These are phyloP conservation scores for Handroanthus guayacan DNA, from an alignment of 257 asterid species.

Conservation along the genomic window DNA sequence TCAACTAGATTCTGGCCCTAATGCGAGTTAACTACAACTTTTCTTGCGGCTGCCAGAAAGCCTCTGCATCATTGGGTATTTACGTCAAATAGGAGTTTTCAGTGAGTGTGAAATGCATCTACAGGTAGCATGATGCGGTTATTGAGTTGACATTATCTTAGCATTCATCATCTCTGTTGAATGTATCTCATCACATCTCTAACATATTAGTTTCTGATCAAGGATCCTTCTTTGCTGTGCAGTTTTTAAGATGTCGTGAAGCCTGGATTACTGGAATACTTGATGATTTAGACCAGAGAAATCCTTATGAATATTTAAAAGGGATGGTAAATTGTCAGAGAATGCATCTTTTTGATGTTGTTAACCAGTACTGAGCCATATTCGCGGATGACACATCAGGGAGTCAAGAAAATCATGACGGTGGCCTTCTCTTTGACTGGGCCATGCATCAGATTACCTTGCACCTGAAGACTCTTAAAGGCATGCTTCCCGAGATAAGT, in stretches of 20 bases:
- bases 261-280: slow-evolving; percentile 95
- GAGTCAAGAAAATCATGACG: slow-evolving; percentile 93
- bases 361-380: slow-evolving; percentile 97
- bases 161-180: slow-evolving; percentile 16
- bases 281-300: slow-evolving; percentile 94
- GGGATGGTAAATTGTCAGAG: slow-evolving; percentile 93
- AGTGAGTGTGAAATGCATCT: slow-evolving; percentile 97
- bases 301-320: slow-evolving; percentile 93
- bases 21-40: slow-evolving; percentile 21
- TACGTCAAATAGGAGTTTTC: slow-evolving; percentile 95
- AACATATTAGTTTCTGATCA: slow-evolving; percentile 40
- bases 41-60: slow-evolving; percentile 88
- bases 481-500: slow-evolving; percentile 93
- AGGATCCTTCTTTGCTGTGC: slow-evolving; percentile 35
- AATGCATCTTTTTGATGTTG: slow-evolving; percentile 94
- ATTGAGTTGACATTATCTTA: slow-evolving; percentile 9
- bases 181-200: not conserved
- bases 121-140: slow-evolving; percentile 57
- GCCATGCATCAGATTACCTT: slow-evolving; percentile 94
- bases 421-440: slow-evolving; percentile 99
- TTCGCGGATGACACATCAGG: slow-evolving; percentile 94
- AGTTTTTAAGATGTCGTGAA: slow-evolving; percentile 97
- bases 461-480: slow-evolving; percentile 82
- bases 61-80: slow-evolving; percentile 93
- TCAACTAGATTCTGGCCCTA: not conserved